Evolutionary conservation across 306 rosid genomes (phyloP), one percentile per base, ranked within the genome.

Genomic region (Canavalia ensiformis): DNA sequence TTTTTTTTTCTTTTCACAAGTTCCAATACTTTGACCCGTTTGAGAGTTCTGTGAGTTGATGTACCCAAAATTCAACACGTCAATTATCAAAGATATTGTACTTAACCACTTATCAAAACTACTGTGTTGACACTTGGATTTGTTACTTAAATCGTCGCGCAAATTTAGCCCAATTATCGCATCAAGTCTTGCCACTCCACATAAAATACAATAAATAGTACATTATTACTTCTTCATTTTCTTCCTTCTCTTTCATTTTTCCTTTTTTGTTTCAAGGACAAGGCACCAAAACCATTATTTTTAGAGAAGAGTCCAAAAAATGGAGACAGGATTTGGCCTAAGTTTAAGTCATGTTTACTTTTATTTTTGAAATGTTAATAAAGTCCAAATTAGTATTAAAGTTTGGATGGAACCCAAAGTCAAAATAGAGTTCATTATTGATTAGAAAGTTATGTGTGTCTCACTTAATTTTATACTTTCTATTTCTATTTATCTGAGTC

Each of bases 151-250:
- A 68, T 55, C 47, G 11, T 56, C 28, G 49, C 69, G 68, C 69
- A 56, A 78, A 49, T 79, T 57, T 10, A 46, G 83, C 83, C 70
- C 18, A 79, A 79, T 79, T n/a, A 79, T 69, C 77, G 83, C 83
- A 79, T 7, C 8, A n/a, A n/a, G 77, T 79, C 10, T 70, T 70
- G 77, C 72, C 52, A 39, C 42, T 58, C 62, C 56, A 29, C 77
- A 42, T 42, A 66, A 46, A 49, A 76, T 12, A 11, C 1, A 6
- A 4, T 7, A 29, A 0, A 3, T 18, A 18, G 25, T 18, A 3
- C 50, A 58, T 39, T 25, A 31, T 28, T 9, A 6, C 6, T 56
- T 42, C 68, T 68, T 45, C 28, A n/a, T 47, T 45, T 64, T 25
- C n/a, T 49, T 64, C n/a, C 12, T 64, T 8, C 6, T 3, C 52